phyloP scores from a whole-genome alignment of 108 stramenopile species.

The Fistulifera solaris region DNA sequence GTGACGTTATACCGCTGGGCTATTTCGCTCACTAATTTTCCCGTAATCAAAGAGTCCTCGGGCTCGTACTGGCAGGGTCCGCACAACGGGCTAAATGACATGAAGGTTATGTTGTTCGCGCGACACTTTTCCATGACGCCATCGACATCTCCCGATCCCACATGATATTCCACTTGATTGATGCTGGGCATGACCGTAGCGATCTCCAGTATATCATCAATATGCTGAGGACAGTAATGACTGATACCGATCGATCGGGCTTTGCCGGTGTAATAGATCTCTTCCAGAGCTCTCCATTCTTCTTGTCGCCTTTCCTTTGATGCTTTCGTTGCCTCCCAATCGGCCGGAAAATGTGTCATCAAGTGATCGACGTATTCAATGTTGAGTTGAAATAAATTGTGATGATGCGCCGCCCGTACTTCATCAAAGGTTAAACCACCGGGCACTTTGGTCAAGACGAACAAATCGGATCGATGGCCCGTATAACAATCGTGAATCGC shows the following conservation, averaged over 20 bases:
- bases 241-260: constrained; percentile 43
- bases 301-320: constrained; percentile 26
- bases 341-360: constrained; percentile 50
- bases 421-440: constrained; percentile 32
- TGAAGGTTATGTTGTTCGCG: constrained; percentile 32
- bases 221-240: constrained; percentile 46
- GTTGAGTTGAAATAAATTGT: constrained; percentile 32
- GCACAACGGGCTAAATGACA: constrained; percentile 54
- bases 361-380: constrained; percentile 55
- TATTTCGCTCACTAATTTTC: constrained; percentile 33
- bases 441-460: constrained; percentile 57
- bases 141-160: constrained; percentile 47
- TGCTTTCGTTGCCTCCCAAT: constrained; percentile 26
- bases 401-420: constrained; percentile 19
- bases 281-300: constrained; percentile 43
- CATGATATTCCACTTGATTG: constrained; percentile 62
- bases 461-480: constrained; percentile 25
- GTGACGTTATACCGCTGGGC: constrained; percentile 24
- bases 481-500: constrained; percentile 47
- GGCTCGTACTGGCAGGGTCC: constrained; percentile 37
- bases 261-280: constrained; percentile 27
- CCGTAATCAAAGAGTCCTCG: constrained; percentile 33
- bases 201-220: constrained; percentile 37
- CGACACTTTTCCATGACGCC: constrained; percentile 30
- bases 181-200: constrained; percentile 35